Base-by-base conservation (phyloP, 345 rosid genomes). In the Acer saccharum region DNA sequence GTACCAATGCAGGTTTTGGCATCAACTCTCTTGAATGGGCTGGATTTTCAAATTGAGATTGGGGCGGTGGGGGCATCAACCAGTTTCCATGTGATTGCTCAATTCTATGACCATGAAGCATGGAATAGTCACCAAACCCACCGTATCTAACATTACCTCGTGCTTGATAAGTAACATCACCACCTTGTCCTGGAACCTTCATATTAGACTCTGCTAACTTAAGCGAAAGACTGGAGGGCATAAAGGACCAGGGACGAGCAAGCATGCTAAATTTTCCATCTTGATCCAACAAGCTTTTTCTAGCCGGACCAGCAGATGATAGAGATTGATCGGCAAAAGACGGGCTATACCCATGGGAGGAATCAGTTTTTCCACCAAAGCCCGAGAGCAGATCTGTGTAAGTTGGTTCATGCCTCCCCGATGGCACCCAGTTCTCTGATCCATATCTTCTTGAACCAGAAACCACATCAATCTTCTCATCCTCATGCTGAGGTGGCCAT, bases 351-450 rank as follows among this genome's bases (percentile, higher is more conserved):
- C 86, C 81, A 46, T 41, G 80, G 70, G 91, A 70, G 61, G 85
- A 72, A 75, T 85, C 88, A 29, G 83, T 63, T 75, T 81, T 87
- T 63, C 76, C 39, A 16, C 93, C 91, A 43, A 89, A 86, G 44
- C 93, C 93, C 0, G 94, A 88, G 23, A 92, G 93, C 75, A 92
- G 75, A 80, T 92, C 94, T 0, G 97, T 78, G 41, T 79, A 92
- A 68, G 88, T 80, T 50, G 87, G 85, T 52, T 84, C 94, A 39
- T 82, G 91, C 84, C 89, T 85, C 68, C 83, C 84, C 7, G 86
- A 65, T 21, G 84, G 39, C 80, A 82, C 75, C 92, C 87, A 83
- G 82, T 74, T 88, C 52, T 91, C 96, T 17, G 87, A 76, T 72
- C 83, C 87, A 75, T 69, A 89, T 81, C 88, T 84, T 83, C 82